These are phyloP conservation scores for Cladophialophora exuberans DNA, from an alignment of 2,329 filamentous ascomycete genomes.

Conservation along the genomic window DNA sequence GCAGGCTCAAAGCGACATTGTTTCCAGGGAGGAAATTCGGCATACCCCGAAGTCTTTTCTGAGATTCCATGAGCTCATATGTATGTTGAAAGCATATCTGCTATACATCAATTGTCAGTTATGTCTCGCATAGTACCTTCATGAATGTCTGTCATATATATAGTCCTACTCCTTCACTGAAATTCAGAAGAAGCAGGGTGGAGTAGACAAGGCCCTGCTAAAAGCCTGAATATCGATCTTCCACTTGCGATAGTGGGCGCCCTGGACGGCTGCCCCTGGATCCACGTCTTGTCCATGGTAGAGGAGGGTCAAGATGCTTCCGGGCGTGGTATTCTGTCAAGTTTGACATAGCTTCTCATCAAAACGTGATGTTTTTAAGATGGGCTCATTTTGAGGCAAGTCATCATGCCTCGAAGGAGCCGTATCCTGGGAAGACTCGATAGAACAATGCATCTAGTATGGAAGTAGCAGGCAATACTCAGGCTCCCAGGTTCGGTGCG, in stretches of 20 bases:
- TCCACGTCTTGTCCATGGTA: slow-evolving; percentile 32
- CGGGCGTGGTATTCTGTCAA: slow-evolving; percentile 20
- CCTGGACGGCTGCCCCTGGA: slow-evolving; percentile 24
- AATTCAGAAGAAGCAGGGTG: slow-evolving; percentile 30
- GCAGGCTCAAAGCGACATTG: too few species aligned
- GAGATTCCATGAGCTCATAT: too few species aligned
- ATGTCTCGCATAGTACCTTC: background rate
- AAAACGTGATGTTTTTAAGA: background rate
- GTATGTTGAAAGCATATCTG: too few species aligned
- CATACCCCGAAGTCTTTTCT: too few species aligned
- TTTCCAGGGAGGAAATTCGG: too few species aligned
- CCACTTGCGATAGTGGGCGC: slow-evolving; percentile 27
- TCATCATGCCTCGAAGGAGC: too few species aligned
- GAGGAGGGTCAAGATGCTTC: slow-evolving; percentile 32
- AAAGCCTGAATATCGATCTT: slow-evolving; percentile 29
- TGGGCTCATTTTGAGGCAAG: background rate
- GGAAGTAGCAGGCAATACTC: too few species aligned
- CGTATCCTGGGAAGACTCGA: too few species aligned
- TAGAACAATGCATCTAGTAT: too few species aligned
- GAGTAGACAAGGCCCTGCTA: slow-evolving; percentile 35
- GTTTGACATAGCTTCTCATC: background rate
- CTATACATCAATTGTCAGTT: too few species aligned
- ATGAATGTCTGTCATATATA: slow-evolving; percentile 32
- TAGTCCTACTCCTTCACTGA: slow-evolving; percentile 32
- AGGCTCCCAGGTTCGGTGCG: too few species aligned